Percentiles rank a stretch among this genome's conserved stretches.
Conservation (phyloP, 225 moss, liverwort and hornwort genomes). For the Straminergon stramineum region DNA sequence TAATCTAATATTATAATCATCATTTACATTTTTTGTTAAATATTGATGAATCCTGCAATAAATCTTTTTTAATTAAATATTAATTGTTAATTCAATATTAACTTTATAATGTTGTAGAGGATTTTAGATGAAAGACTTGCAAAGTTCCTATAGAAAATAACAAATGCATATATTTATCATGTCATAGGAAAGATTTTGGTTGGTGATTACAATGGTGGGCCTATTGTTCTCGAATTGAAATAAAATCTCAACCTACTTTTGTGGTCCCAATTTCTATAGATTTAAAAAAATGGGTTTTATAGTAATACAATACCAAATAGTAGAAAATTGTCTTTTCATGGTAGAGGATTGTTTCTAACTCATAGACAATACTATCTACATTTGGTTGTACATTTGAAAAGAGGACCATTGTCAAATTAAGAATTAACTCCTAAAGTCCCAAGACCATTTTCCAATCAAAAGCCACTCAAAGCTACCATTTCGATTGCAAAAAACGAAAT, state of each 20-base stretch:
- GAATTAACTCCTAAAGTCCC: no score
- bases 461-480: no score
- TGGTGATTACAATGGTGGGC: rapidly evolving
- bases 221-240: neutral
- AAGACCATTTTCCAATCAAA: no score
- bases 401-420: no score
- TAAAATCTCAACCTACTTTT: neutral
- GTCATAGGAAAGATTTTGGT: neutral
- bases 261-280: rapidly evolving
- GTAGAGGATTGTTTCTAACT: neutral
- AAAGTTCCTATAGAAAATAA: rapidly evolving
- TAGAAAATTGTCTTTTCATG: neutral
- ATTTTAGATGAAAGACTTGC: neutral
- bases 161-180: neutral
- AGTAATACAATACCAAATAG: neutral
- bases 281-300: neutral
- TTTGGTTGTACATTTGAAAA: neutral
- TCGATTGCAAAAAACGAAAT: no score
- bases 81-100: neutral
- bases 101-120: no score
- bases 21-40: neutral
- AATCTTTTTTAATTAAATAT: neutral
- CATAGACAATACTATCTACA: neutral
- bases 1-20: neutral
- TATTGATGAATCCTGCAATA: no score